Evolutionary conservation across 2,329 filamentous ascomycete genomes (phyloP).

Genomic region (Fonsecaea nubica): DNA sequence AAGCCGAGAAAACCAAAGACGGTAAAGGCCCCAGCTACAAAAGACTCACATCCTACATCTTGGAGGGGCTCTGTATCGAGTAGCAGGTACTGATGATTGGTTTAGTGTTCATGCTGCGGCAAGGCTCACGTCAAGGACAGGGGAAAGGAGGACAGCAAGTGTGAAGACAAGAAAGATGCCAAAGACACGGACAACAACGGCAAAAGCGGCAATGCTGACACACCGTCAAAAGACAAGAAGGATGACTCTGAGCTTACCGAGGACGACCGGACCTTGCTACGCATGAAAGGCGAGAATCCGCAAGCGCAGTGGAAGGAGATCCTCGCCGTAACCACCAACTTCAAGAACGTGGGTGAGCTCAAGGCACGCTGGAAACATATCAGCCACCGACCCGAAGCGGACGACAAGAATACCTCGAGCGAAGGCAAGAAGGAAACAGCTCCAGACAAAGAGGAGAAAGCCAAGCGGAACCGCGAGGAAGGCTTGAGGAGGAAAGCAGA

Average conservation of each 20-base stretch:
- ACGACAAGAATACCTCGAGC: constrained; percentile 20
- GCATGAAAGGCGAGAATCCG: constrained; percentile 39
- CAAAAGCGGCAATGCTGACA: constrained; percentile 17
- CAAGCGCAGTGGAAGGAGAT: constrained; percentile 39
- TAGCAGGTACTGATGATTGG: not conserved
- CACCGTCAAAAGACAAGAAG: constrained; percentile 13
- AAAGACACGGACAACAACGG: constrained; percentile 13
- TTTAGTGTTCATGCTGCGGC: constrained; percentile 35
- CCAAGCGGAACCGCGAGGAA: constrained; percentile 17
- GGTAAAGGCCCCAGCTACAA: constrained; percentile 3
- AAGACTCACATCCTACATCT: not conserved
- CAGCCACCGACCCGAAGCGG: constrained; percentile 26
- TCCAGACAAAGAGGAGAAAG: constrained; percentile 15
- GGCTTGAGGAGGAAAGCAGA: constrained; percentile 22
- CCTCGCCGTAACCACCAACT: constrained; percentile 28
- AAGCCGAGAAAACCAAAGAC: constrained; percentile 31
- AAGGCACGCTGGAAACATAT: constrained; percentile 39
- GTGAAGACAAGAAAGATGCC: constrained; percentile 12
- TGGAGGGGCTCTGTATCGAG: not conserved
- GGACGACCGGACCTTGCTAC: constrained; percentile 40
- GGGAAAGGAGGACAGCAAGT: not conserved
- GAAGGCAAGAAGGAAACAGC: constrained; percentile 22
- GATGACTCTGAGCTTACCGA: constrained; percentile 24
- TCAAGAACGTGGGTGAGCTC: constrained; percentile 27
- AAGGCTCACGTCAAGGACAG: constrained; percentile 21